Conservation (phyloP, 345 rosid genomes). For the Streptanthus diversifolius region DNA sequence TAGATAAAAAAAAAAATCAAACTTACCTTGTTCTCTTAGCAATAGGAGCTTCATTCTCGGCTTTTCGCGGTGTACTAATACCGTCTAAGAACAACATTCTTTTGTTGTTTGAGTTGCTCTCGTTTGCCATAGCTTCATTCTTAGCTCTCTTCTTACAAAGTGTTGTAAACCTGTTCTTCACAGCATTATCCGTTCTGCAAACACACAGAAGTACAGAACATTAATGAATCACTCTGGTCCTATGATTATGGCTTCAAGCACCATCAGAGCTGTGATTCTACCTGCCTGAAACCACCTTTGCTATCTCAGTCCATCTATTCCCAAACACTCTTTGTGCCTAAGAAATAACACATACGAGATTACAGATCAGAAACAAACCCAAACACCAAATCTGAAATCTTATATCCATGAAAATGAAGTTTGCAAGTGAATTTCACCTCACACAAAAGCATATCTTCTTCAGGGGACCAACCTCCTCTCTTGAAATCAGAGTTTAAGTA, state of each 20-base stretch:
- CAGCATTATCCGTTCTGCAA: conserved; percentile 96
- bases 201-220: conserved; percentile 7
- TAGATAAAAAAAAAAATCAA: background rate
- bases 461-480: conserved; percentile 98
- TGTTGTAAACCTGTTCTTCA: conserved; percentile 92
- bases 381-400: background rate
- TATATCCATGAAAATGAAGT: conserved; percentile 10
- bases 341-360: background rate
- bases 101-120: conserved; percentile 60
- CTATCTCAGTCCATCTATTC: conserved; percentile 98
- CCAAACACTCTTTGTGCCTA: conserved; percentile 92
- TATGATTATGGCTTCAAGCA: background rate
- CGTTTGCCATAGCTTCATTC: conserved; percentile 73
- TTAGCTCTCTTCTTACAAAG: conserved; percentile 95
- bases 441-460: conserved; percentile 86
- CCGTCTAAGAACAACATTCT: conserved; percentile 46
- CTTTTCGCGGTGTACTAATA: conserved; percentile 32
- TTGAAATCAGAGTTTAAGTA: conserved; percentile 95
- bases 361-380: background rate
- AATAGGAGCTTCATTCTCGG: conserved; percentile 34
- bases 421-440: conserved; percentile 48
- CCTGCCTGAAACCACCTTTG: conserved; percentile 99
- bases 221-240: background rate
- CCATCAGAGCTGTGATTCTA: conserved; percentile 30
- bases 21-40: conserved; percentile 55